Evolutionary conservation across 2,329 filamentous ascomycete genomes (phyloP), one percentile per base, ranked within the genome.

Genomic region (Paecilomyces dactylethromorphus): DNA sequence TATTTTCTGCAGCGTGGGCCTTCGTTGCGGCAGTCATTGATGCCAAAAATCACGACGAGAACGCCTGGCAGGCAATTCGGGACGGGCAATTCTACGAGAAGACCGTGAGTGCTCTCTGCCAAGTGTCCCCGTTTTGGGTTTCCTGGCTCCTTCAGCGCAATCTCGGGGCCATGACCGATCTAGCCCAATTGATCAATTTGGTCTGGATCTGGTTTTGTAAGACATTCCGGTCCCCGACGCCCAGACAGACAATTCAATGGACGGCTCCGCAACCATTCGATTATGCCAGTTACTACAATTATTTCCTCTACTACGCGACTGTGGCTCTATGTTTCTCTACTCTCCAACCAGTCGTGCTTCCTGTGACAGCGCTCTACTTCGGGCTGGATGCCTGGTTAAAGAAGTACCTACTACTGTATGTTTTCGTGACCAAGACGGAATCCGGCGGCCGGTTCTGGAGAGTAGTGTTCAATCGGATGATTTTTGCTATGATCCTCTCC

Each of bases 271-370:
- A 91, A 1, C 81, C 90, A 0, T 97, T 99, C 72, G 92, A 97
- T 66, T 97, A 97, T 69, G 91, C 94, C 59, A 91, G 86, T 66
- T 97, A 97, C 77, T 99, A 97, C 82, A 97, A 97, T 74, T 97
- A 96, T 74, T 97, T 97, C 75, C 81, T 97, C 31, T 99, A 91
- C 77, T 99, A 97, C 77, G 82, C 89, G 24, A 97, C 93, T 0
- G 90, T 97, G 32, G 89, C 91, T 0, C 80, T 99, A 15, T 91
- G 87, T 67, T 97, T 94, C 69, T 87, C 88, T 1, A 86, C 87
- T 1, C 81, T 97, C 56, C 94, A 97, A 74, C 94, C 94, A 0
- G 81, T 97, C 24, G 89, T 94, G 1, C 81, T 99, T 7, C 87
- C 90, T 0, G 89, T 95, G 45, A 91, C 90, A 0, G 92, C 92